Conservation (phyloP, 768 basidiomycete genomes). For the Termitomyces sp. region DNA sequence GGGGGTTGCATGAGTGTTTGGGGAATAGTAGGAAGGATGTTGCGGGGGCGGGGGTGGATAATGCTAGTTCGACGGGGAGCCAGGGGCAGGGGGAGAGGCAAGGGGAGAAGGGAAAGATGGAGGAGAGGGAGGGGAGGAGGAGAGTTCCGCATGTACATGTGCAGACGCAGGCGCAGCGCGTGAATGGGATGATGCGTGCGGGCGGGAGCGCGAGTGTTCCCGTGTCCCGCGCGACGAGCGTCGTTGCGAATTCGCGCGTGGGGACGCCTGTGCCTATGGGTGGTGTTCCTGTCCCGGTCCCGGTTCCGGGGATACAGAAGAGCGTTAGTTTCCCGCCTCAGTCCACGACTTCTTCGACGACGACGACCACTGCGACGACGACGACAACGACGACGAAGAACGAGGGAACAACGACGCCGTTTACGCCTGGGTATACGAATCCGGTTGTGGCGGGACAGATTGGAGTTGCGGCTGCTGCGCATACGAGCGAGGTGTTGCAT, state of each 20-base stretch:
- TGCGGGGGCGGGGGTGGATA: not conserved
- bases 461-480: not conserved
- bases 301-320: not conserved
- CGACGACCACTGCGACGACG: not conserved
- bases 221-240: slow-evolving; percentile 33
- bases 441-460: slow-evolving; percentile 3
- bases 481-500: not conserved
- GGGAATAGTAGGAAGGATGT: slow-evolving; percentile 4
- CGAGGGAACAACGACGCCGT: slow-evolving; percentile 12
- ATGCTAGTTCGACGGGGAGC: slow-evolving; percentile 14
- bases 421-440: slow-evolving; percentile 20
- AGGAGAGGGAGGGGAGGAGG: slow-evolving; percentile 19
- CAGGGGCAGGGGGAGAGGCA: not conserved
- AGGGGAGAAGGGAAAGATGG: slow-evolving; percentile 10
- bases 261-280: slow-evolving; percentile 31
- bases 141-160: not conserved
- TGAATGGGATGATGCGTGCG: slow-evolving; percentile 5
- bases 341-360: not conserved
- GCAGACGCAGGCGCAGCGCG: not conserved
- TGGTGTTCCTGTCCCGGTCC: not conserved
- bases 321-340: not conserved
- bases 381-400: not conserved
- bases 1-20: slow-evolving; percentile 57
- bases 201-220: slow-evolving; percentile 31
- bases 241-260: slow-evolving; percentile 24